Conservation (phyloP, 1,284 basidiomycete genomes). For the Meira miltonrushii region DNA sequence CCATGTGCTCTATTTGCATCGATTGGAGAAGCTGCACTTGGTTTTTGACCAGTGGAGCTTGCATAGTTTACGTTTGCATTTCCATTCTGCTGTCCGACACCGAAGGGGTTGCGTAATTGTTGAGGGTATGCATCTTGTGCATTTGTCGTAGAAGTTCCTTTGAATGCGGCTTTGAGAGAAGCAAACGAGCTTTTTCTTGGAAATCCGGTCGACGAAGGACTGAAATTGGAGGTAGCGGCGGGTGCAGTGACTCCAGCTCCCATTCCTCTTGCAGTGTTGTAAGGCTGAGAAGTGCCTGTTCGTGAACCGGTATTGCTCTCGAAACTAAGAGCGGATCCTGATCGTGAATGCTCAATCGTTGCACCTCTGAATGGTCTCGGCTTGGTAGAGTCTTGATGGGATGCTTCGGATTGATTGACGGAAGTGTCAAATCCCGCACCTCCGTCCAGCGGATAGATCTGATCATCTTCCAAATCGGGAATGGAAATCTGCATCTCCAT, state of each 20-base stretch:
- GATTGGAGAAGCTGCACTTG: background rate
- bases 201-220: slow-evolving; percentile 6
- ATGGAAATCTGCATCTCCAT: slow-evolving; percentile 41
- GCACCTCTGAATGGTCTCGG: slow-evolving; percentile 10
- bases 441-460: background rate
- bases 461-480: slow-evolving; percentile 46
- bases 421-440: background rate
- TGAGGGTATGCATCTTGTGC: slow-evolving; percentile 2
- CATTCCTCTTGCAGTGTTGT: background rate
- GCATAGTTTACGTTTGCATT: background rate
- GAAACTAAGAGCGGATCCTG: slow-evolving; percentile 11
- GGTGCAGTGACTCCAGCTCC: background rate
- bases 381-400: background rate
- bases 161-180: slow-evolving; percentile 17
- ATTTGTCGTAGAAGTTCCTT: slow-evolving; percentile 9
- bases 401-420: too few species aligned
- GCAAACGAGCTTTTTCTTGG: slow-evolving; percentile 15
- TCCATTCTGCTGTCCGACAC: too few species aligned
- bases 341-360: slow-evolving; percentile 12
- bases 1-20: background rate
- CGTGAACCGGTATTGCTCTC: slow-evolving; percentile 9
- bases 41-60: background rate
- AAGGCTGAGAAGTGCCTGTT: background rate
- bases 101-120: slow-evolving; percentile 4
- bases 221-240: background rate